Evolutionary conservation across 1,284 basidiomycete genomes (phyloP).

Genomic region (Vanrija sp.): DNA sequence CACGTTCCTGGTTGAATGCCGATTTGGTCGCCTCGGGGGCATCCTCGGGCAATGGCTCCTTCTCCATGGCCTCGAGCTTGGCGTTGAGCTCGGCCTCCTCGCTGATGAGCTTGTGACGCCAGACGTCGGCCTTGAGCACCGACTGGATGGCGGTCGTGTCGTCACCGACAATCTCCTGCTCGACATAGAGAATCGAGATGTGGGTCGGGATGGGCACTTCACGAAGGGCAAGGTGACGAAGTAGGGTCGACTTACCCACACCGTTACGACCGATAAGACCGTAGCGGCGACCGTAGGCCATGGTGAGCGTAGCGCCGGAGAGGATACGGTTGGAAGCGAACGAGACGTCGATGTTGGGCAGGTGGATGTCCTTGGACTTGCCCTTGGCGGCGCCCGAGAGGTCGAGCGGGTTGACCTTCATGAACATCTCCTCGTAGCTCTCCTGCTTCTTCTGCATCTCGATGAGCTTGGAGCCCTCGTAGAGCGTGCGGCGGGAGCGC

Average conservation of each 20-base stretch:
- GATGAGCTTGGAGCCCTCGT: constrained; percentile 92
- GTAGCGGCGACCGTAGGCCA: constrained; percentile 84
- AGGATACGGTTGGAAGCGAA: constrained; percentile 91
- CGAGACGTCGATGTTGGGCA: constrained; percentile 92
- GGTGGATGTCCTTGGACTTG: constrained; percentile 94
- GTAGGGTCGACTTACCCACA: constrained; percentile 97
- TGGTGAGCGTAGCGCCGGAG: constrained; percentile 69
- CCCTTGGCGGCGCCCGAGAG: constrained; percentile 70
- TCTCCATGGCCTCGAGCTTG: constrained; percentile 66
- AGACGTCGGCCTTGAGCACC: constrained; percentile 93
- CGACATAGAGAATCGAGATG: constrained; percentile 93
- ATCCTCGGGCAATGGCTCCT: constrained; percentile 41
- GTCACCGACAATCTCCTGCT: constrained; percentile 96
- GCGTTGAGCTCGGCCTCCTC: constrained; percentile 37
- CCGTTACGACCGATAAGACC: constrained; percentile 66
- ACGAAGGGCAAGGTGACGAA: constrained; percentile 90
- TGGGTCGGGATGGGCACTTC: constrained; percentile 90
- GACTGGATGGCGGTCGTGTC: constrained; percentile 88
- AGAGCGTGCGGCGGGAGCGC: constrained; percentile 78
- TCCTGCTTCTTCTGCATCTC: constrained; percentile 92
- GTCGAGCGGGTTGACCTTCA: constrained; percentile 97
- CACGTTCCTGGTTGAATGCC: constrained; percentile 69
- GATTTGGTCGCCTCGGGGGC: constrained; percentile 63
- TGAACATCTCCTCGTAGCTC: constrained; percentile 97
- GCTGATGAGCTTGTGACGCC: constrained; percentile 63